These are phyloP conservation scores for Penicillium coffeae DNA, from an alignment of 495 filamentous ascomycete genomes.

Conservation along the genomic window DNA sequence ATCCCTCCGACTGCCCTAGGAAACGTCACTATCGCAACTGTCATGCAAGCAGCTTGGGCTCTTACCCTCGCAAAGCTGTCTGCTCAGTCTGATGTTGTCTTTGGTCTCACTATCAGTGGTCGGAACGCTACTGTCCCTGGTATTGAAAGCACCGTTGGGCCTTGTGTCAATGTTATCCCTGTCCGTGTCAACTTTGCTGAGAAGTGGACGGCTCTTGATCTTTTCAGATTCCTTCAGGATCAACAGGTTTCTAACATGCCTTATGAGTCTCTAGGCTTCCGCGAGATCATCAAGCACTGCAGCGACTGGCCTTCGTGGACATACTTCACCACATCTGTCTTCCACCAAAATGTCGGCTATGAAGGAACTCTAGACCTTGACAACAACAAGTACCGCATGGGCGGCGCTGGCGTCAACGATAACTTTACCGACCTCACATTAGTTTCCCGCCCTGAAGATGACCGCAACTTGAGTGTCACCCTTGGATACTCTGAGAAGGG, in stretches of 20 bases:
- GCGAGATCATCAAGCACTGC: constrained; percentile 56
- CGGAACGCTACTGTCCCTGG: constrained; percentile 52
- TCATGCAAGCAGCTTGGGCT: constrained; percentile 57
- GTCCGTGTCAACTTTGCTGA: constrained; percentile 50
- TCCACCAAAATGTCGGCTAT: constrained; percentile 47
- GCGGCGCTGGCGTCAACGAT: constrained; percentile 46
- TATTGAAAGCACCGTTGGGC: constrained; percentile 52
- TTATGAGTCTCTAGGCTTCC: constrained; percentile 55
- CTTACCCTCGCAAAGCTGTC: constrained; percentile 50
- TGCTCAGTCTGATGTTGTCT: constrained; percentile 49
- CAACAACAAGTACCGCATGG: constrained; percentile 45
- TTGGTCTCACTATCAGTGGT: constrained; percentile 53
- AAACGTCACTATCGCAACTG: constrained; percentile 52
- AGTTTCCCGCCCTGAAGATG: constrained; percentile 41
- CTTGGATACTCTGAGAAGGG: constrained; percentile 46
- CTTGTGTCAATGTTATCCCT: constrained; percentile 59
- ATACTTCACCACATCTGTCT: constrained; percentile 45
- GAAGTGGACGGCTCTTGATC: constrained; percentile 46
- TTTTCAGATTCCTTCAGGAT: constrained; percentile 54
- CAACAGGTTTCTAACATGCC: constrained; percentile 58
- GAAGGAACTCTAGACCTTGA: constrained; percentile 43
- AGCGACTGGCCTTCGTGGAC: constrained; percentile 55
- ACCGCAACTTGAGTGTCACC: constrained; percentile 38
- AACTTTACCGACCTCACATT: constrained; percentile 50
- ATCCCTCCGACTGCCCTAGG: constrained; percentile 36